Base-by-base conservation (phyloP, 164 flowering plant genomes). In the Hamamelis virginiana region DNA sequence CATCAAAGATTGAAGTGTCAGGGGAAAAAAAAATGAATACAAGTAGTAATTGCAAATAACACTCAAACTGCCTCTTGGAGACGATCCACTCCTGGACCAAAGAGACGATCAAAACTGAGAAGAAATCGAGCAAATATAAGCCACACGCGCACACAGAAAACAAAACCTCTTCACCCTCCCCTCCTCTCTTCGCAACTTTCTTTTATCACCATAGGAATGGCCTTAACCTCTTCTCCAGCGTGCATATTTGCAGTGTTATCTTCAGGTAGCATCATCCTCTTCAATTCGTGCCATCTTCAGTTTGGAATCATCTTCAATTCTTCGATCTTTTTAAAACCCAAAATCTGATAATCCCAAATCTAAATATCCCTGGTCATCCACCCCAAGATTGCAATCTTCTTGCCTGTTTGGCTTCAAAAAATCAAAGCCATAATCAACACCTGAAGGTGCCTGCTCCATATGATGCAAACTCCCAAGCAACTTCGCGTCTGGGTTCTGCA, bases 401-500 rank as follows among this genome's bases (percentile, higher is more conserved):
- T 28, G 55, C 44, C 57, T 53, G 10, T n/a, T 67, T 0, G 78
- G 77, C 67, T 78, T 73, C 67, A 83, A 58, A 69, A 83, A 80
- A 56, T 78, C 80, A 44, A 77, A 68, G 1, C 80, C 66, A 46
- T 78, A 77, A 65, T 84, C 87, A 18, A 67, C 15, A 4, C 50
- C 75, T 0, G 67, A 44, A 12, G 69, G 65, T 3, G 62, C 73
- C 45, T 79, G 72, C 68, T 81, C 84, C 83, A 80, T 76, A n/a
- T 76, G 74, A 5, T 71, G 18, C 67, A 78, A 52, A 72, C 81
- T 74, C 23, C 84, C 90, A 1, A 78, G 72, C 65, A 80, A 41
- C 66, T 84, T 77, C 0, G 82, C 80, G 57, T 83, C 85, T 3
- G 81, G 81, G 56, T 78, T 78, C 64, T 77, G 81, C 75, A 75